Base-by-base conservation (phyloP, 805 yeast species). In the Wickerhamiella hasegawae region DNA sequence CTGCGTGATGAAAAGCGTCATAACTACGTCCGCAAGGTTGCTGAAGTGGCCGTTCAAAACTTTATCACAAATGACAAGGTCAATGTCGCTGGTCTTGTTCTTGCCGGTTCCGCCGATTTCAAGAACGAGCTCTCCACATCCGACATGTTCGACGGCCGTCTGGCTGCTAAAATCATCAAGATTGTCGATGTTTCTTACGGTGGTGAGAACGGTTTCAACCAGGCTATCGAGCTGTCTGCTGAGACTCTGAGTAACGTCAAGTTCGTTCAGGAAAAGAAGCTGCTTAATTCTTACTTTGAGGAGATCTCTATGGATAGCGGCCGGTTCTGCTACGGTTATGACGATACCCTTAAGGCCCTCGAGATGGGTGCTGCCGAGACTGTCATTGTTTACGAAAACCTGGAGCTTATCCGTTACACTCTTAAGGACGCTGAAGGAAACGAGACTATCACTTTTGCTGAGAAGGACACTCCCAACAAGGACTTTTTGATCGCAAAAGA, bases 91-190 rank as follows among this genome's bases (percentile, higher is more conserved):
- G 99, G 98, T 41, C 68, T 90, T 51, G 87, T 90, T 46, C 69
- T 90, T 53, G 99, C 98, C 27, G 99, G 99, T 74, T 79, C 94
- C 38, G 99, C 99, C 34, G 99, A 92, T 63, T 90, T 90, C 73
- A 90, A 90, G 64, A 90, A 76, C 43, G 98, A 87, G 62, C 71
- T 90, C 57, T 72, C 81, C 39, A 82, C 76, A 59, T 82, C 95
- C 29, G 99, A 90, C 56, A 62, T 90, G 65, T 87, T 90, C 56
- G 99, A 90, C 59, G 65, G 63, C 48, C 82, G 99, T 65, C 69
- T 90, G 53, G 81, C 70, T 48, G 76, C 79, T 34, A 85, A 84
- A 61, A 75, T 90, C 51, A 70, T 90, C 42, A 82, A 84, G 59
- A 71, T 85, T 55, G 98, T 92, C 38, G 99, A 90, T 66, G 80